Evolutionary conservation across 108 stramenopile species (phyloP).

Genomic region (Cyclotella kingstonii): DNA sequence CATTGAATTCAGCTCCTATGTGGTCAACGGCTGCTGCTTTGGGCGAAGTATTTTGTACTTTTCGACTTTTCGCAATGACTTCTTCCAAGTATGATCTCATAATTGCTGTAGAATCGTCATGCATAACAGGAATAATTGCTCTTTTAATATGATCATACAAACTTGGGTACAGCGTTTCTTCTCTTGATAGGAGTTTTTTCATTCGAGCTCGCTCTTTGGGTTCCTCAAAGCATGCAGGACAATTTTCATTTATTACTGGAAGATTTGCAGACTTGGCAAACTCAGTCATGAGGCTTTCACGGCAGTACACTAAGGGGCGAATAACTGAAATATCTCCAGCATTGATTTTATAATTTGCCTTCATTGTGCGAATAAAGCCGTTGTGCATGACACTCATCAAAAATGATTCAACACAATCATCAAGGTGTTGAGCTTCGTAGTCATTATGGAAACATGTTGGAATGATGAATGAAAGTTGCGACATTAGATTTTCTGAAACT

Average conservation of each 20-base stretch:
- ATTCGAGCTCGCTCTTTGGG: constrained; percentile 97
- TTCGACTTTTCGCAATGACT: constrained; percentile 76
- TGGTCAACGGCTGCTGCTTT: constrained; percentile 9
- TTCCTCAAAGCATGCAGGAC: constrained; percentile 99
- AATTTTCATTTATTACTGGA: constrained; percentile 99
- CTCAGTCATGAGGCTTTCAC: constrained; percentile 91
- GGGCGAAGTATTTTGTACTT: constrained; percentile 25
- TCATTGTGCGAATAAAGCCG: constrained; percentile 96
- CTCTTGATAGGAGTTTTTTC: constrained; percentile 90
- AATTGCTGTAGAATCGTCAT: constrained; percentile 79
- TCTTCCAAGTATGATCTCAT: constrained; percentile 81
- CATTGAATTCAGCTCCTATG: not conserved
- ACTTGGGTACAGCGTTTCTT: constrained; percentile 88
- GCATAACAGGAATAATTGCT: constrained; percentile 78
- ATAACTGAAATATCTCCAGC: constrained; percentile 93
- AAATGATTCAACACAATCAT: constrained; percentile 97
- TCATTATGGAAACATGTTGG: not conserved
- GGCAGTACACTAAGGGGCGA: constrained; percentile 92
- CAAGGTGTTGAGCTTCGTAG: constrained; percentile 88
- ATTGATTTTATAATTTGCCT: constrained; percentile 94
- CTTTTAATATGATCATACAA: constrained; percentile 81
- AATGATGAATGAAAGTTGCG: not conserved
- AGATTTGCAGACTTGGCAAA: constrained; percentile 86
- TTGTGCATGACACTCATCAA: constrained; percentile 98
- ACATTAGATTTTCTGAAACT: constrained; percentile 54